A percentile compares a stretch with the other conserved stretches of the same genome.
Evolutionary conservation across 768 basidiomycete species (phyloP).

Genomic region (Psilocybe azurescens): DNA sequence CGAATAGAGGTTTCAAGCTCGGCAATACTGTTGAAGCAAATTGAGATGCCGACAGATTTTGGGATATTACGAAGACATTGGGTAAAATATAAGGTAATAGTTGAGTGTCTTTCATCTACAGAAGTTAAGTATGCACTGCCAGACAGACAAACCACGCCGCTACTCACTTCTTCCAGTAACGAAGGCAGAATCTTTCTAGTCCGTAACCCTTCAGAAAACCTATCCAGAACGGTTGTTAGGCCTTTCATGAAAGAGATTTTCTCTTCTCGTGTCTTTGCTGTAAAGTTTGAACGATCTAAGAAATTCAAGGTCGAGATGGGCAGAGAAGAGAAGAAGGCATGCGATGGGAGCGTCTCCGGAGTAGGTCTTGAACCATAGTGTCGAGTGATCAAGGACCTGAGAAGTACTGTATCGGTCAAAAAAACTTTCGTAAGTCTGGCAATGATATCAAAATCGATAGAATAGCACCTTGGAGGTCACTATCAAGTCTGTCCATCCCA

Average conservation of each 20-base stretch:
- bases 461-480: conserved; percentile 69
- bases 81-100: conserved; percentile 95
- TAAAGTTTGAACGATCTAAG: conserved; percentile 93
- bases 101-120: conserved; percentile 90
- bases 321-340: conserved; percentile 93
- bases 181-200: conserved; percentile 91
- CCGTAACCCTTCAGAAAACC: conserved; percentile 86
- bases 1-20: conserved; percentile 88
- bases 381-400: conserved; percentile 82
- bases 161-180: conserved; percentile 85
- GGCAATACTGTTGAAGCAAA: conserved; percentile 86
- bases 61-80: conserved; percentile 91
- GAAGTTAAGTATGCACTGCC: neutral
- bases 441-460: neutral
- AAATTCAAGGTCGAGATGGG: conserved; percentile 97
- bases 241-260: conserved; percentile 98
- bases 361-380: conserved; percentile 75
- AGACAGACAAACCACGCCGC: neutral
- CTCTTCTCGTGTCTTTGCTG: conserved; percentile 92
- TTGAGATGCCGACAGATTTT: conserved; percentile 74
- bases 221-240: conserved; percentile 75
- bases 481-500: conserved; percentile 69
- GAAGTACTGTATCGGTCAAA: conserved; percentile 59
- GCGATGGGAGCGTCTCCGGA: conserved; percentile 79
- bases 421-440: conserved; percentile 10